These are phyloP conservation scores for Kokia cookei DNA, from an alignment of 441 rosid species.

Conservation along the genomic window DNA sequence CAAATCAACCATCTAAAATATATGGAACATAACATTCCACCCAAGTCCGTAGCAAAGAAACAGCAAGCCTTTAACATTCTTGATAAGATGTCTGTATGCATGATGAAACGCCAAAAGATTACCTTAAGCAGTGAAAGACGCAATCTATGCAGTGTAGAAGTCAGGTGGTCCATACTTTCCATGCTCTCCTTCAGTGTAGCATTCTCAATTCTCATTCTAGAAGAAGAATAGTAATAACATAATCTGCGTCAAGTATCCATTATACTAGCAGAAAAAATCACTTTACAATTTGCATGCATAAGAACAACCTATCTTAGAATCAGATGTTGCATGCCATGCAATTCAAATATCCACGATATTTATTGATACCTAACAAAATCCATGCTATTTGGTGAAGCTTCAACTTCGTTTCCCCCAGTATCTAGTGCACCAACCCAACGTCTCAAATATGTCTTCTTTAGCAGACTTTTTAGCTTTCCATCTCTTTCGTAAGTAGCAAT, in stretches of 20 bases:
- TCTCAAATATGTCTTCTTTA: conserved; percentile 75
- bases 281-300: background rate
- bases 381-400: conserved; percentile 28
- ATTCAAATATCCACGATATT: background rate
- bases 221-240: background rate
- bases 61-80: background rate
- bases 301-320: background rate
- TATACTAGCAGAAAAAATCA: background rate
- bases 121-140: conserved; percentile 80
- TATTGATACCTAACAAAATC: conserved; percentile 74
- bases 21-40: background rate
- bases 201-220: conserved; percentile 85
- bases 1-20: background rate
- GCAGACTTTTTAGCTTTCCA: conserved; percentile 17
- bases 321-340: background rate
- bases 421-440: conserved; percentile 63
- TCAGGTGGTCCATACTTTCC: conserved; percentile 79
- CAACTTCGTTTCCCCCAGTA: conserved; percentile 47
- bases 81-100: background rate
- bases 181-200: conserved; percentile 84
- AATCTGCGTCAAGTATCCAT: background rate
- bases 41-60: background rate
- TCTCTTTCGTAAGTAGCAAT: conserved; percentile 39
- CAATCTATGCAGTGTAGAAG: conserved; percentile 75
- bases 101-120: background rate